phyloP scores from a whole-genome alignment of 2,329 filamentous ascomycete species.

The Cyphellophora attinorum region DNA sequence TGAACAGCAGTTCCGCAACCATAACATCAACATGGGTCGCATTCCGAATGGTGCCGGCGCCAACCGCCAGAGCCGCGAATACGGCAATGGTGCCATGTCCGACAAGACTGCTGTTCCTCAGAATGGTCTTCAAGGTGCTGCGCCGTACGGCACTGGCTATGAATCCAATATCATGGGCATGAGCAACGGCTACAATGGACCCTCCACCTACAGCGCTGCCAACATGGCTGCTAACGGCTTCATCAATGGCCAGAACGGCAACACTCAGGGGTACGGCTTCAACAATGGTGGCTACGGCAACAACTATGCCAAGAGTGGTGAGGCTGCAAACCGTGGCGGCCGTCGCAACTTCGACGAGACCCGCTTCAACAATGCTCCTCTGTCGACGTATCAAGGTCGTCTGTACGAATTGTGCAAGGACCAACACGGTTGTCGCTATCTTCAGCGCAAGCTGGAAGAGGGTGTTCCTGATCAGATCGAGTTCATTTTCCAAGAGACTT shows the following conservation, averaged over 20 bases:
- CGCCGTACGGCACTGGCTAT: constrained; percentile 63
- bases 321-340: constrained; percentile 56
- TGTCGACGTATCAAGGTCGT: constrained; percentile 71
- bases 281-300: constrained; percentile 38
- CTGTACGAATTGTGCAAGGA: constrained; percentile 93
- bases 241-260: constrained; percentile 20
- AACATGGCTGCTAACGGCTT: constrained; percentile 21
- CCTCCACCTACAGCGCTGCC: constrained; percentile 39
- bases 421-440: constrained; percentile 91
- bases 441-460: constrained; percentile 96
- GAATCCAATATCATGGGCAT: constrained; percentile 25
- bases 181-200: constrained; percentile 27
- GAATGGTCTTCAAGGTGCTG: constrained; percentile 58
- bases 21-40: constrained; percentile 73
- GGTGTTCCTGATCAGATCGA: constrained; percentile 73
- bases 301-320: constrained; percentile 50
- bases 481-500: constrained; percentile 90
- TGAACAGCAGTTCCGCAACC: constrained; percentile 54
- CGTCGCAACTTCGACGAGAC: constrained; percentile 50
- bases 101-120: constrained; percentile 11
- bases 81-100: constrained; percentile 28
- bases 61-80: constrained; percentile 64
- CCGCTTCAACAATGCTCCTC: constrained; percentile 71
- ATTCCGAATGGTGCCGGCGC: constrained; percentile 59
- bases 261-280: constrained; percentile 37